Base-by-base conservation (phyloP, 176 grass and related monocot species). In the Melocanna baccifera region DNA sequence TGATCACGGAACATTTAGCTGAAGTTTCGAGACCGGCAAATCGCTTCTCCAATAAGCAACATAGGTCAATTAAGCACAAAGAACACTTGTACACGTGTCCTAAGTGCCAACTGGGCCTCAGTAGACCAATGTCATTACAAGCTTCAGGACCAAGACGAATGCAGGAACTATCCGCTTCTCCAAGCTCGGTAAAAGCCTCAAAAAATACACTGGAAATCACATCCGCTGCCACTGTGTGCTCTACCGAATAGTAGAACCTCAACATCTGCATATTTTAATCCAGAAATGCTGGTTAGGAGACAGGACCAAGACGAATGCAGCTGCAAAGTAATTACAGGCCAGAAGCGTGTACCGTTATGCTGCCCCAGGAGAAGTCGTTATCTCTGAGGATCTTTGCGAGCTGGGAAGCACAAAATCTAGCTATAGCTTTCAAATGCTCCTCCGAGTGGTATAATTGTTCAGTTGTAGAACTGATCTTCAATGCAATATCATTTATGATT, bases 161-260 rank as follows among this genome's bases (percentile, higher is more conserved):
- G 16, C 77, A 16, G 23, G 70, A 84, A 80, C 50, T 4, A 64
- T 67, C 74, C 0, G 34, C 71, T 76, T 53, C 42, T 64, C 42
- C 63, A n/a, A 95, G 88, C 71, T 91, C 80, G 1, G 79, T 0
- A 19, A 98, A 95, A 11, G 85, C 83, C 82, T 89, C 77, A 0
- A 77, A 70, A 63, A 98, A 90, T 20, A 67, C 70, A 45, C 12
- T 39, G 22, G 56, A 65, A 36, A 93, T 5, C 18, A 52, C 34
- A 19, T 77, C 87, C 9, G 68, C 67, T 2, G 47, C 62, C 84
- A 85, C 43, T 0, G 76, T 82, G 81, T 81, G 32, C 22, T 88
- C 51, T 34, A 80, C 83, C 5, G 76, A 79, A 25, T 92, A 92
- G 80, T 95, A 98, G 80, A 98, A 78, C 83, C 93, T 93, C 83